Base-by-base conservation (phyloP, 2,329 filamentous ascomycete species). In the Verticillium albo-atrum region DNA sequence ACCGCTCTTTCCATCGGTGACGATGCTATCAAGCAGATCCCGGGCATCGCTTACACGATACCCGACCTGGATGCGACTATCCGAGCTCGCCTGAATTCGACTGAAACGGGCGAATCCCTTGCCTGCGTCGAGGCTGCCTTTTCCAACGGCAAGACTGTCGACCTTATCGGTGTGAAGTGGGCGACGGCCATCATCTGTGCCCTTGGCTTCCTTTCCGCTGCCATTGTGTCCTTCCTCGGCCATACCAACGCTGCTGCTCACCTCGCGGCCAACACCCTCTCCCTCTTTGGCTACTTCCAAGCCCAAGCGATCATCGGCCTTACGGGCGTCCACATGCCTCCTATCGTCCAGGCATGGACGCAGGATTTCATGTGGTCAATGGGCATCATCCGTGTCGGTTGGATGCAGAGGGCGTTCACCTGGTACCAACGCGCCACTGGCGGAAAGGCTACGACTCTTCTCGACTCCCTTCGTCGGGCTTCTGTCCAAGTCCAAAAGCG, bases 301-400 rank as follows among this genome's bases (percentile, higher is more conserved):
- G 87, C 91, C 4, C 93, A 97, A 75, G 93, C 94, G 27, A 92
- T 97, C 74, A 82, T 97, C 68, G 93, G 93, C 64, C 88, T 97
- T 75, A 91, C 89, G 58, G 85, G 89, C 23, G 89, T 97, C 15
- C 81, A 82, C 53, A 83, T 97, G 58, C 94, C 94, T 10, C 94
- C 94, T 0, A 90, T 97, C 62, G 94, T 96, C 58, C 84, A 90
- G 68, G 84, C 93, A 0, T 98, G 94, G 94, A 97, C 93, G 2
- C 93, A 97, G 77, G 94, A 97, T 76, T 97, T 98, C 78, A 90
- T 96, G 72, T 98, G 94, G 94, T 96, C 89, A 70, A 95, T 98
- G 91, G 94, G 94, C 67, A 92, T 98, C 68, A 96, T 98, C 68
- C 85, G 85, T 56, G 82, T 97, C 50, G 81, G 80, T n/a, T 97